These are phyloP conservation scores for Candida silvicultrix DNA, from an alignment of 805 yeast species.

Conservation along the genomic window DNA sequence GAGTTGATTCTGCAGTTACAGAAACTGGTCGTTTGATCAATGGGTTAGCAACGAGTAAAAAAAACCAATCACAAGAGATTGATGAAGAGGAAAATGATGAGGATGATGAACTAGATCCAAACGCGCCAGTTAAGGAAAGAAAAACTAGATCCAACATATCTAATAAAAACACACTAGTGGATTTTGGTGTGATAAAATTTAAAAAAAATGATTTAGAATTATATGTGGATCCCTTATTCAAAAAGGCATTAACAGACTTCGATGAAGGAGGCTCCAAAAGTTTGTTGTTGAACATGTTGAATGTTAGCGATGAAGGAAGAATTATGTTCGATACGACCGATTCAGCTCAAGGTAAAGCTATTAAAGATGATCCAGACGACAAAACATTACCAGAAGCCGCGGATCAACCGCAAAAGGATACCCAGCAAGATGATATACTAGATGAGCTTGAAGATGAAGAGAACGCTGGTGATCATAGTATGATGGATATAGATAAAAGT, in stretches of 20 bases:
- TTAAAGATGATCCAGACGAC: constrained; percentile 11
- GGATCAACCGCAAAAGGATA: constrained; percentile 3
- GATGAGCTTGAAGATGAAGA: constrained; percentile 10
- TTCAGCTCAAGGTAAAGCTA: constrained; percentile 6
- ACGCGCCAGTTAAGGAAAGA: constrained; percentile 19
- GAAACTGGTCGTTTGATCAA: constrained; percentile 81
- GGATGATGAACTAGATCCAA: constrained; percentile 22
- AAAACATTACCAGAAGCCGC: constrained; percentile 1
- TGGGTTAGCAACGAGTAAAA: constrained; percentile 53
- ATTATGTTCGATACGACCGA: constrained; percentile 59
- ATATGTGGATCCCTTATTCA: constrained; percentile 62
- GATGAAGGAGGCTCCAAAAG: constrained; percentile 76
- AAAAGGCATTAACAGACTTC: constrained; percentile 62
- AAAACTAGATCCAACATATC: constrained; percentile 17
- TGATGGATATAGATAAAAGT: constrained; percentile 7
- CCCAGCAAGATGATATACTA: neutral
- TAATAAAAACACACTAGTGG: constrained; percentile 38
- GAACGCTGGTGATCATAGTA: constrained; percentile 5
- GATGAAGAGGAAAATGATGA: constrained; percentile 20
- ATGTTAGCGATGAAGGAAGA: constrained; percentile 44
- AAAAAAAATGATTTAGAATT: constrained; percentile 54
- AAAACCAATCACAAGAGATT: constrained; percentile 14
- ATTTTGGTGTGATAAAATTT: constrained; percentile 40
- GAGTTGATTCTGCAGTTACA: constrained; percentile 89
- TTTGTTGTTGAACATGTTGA: constrained; percentile 53